Percentiles rank a stretch among this genome's conserved stretches.
These are phyloP conservation scores for Mallotus repandus DNA, from an alignment of 441 rosid species.

Conservation along the genomic window DNA sequence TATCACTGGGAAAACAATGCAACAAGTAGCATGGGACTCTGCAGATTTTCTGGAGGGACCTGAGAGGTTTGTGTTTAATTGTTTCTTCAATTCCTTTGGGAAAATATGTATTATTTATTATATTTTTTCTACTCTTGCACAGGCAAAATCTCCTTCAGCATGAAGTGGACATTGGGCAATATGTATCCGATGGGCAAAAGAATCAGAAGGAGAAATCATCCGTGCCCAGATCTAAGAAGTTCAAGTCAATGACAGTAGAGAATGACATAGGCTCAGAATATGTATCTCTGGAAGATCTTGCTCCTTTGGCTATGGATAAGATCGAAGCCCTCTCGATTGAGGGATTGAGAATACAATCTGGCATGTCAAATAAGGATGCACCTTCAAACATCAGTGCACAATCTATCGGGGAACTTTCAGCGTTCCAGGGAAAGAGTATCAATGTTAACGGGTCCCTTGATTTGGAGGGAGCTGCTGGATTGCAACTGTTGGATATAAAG, in stretches of 20 bases:
- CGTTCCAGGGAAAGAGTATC: constrained; percentile 63
- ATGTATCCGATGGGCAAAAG: constrained; percentile 31
- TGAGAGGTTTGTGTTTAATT: constrained; percentile 52
- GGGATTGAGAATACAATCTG: constrained; percentile 88
- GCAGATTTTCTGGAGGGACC: constrained; percentile 47
- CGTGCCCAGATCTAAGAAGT: constrained; percentile 37
- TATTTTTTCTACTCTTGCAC: constrained; percentile 29
- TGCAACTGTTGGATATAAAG: constrained; percentile 71
- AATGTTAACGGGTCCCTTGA: constrained; percentile 55
- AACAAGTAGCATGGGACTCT: constrained; percentile 83
- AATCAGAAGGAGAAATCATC: constrained; percentile 39
- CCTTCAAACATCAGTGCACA: constrained; percentile 67
- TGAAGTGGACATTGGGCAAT: constrained; percentile 40
- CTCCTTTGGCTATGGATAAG: constrained; percentile 95
- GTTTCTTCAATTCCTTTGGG: constrained; percentile 14
- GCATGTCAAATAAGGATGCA: constrained; percentile 68
- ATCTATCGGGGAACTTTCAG: constrained; percentile 63
- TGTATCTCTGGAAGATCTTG: constrained; percentile 88
- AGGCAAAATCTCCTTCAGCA: constrained; percentile 48
- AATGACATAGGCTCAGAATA: constrained; percentile 53
- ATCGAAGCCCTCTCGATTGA: constrained; percentile 93
- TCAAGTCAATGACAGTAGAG: constrained; percentile 36
- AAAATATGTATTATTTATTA: constrained; percentile 7
- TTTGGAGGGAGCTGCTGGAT: constrained; percentile 81
- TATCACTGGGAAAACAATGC: constrained; percentile 87